Conservation (phyloP, 164 flowering plant genomes). For the Echeveria elegans region DNA sequence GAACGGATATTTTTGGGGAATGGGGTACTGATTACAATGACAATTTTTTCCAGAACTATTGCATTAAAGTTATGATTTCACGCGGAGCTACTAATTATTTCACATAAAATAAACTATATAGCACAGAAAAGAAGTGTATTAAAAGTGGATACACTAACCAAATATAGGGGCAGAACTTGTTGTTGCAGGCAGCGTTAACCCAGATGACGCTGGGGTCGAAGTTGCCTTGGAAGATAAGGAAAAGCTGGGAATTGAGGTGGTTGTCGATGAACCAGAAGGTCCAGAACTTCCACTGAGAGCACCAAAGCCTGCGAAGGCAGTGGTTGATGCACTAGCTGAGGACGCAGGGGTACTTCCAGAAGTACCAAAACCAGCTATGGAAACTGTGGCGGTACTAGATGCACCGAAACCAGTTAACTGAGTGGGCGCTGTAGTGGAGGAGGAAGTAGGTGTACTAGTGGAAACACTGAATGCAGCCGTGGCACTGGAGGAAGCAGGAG, state of each 20-base stretch:
- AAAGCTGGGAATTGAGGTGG: conserved; percentile 32
- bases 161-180: conserved; percentile 24
- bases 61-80: not conserved
- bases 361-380: not conserved
- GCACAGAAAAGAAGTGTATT: not conserved
- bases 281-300: conserved; percentile 18
- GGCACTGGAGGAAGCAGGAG: not conserved
- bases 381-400: not conserved
- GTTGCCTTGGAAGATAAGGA: conserved; percentile 26
- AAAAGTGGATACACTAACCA: conserved; percentile 27
- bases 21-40: not conserved
- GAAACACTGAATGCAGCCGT: not conserved
- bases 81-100: not conserved
- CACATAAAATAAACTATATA: not conserved
- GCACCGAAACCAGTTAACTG: conserved; percentile 7
- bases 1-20: not conserved
- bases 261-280: conserved; percentile 22
- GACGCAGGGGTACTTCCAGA: not conserved
- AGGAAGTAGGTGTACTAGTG: conserved; percentile 5
- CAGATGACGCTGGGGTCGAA: conserved; percentile 28
- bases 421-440: not conserved
- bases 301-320: conserved; percentile 16
- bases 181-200: conserved; percentile 33
- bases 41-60: not conserved
- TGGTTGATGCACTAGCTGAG: not conserved